A percentile compares a stretch with the other conserved stretches of the same genome.
These are phyloP conservation scores for Tetrapyrgos nigripes DNA, from an alignment of 1,284 basidiomycete genomes.

Conservation along the genomic window DNA sequence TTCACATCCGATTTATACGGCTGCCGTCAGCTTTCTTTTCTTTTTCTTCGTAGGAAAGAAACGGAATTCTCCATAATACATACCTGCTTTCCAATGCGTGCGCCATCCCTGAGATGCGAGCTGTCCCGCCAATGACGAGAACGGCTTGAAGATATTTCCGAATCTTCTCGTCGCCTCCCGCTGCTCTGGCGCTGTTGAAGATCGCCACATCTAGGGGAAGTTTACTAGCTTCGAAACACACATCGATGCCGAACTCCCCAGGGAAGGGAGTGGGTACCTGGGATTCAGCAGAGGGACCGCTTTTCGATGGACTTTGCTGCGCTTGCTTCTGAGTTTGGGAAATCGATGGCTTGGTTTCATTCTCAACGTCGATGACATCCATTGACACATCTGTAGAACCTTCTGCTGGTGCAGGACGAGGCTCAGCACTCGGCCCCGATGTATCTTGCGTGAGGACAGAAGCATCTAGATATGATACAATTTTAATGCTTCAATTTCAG, in stretches of 20 bases:
- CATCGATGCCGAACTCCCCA: slow-evolving; percentile 62
- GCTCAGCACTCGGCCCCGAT: slow-evolving; percentile 30
- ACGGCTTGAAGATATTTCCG: slow-evolving; percentile 90
- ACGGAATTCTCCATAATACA: slow-evolving; percentile 20
- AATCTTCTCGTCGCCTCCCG: slow-evolving; percentile 88
- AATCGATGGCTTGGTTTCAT: slow-evolving; percentile 46
- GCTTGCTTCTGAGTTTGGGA: background rate
- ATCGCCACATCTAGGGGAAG: slow-evolving; percentile 95
- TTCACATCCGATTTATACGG: slow-evolving; percentile 29
- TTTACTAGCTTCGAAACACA: slow-evolving; percentile 87
- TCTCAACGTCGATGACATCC: slow-evolving; percentile 59
- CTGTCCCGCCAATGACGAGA: slow-evolving; percentile 87
- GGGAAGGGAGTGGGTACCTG: slow-evolving; percentile 1
- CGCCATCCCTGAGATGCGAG: slow-evolving; percentile 75
- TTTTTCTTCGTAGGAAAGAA: slow-evolving; percentile 6
- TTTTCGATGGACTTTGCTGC: slow-evolving; percentile 18
- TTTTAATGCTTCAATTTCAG: background rate
- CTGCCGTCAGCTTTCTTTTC: slow-evolving; percentile 9
- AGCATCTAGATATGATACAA: background rate
- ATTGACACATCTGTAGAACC: slow-evolving; percentile 43
- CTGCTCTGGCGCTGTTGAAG: slow-evolving; percentile 88
- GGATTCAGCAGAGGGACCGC: slow-evolving; percentile 11
- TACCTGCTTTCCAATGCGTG: slow-evolving; percentile 84
- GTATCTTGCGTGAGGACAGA: slow-evolving; percentile 1
- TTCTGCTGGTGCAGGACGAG: slow-evolving; percentile 32